Conservation (phyloP, 1,139 yeast species). For the Kodamaea fungicola region DNA sequence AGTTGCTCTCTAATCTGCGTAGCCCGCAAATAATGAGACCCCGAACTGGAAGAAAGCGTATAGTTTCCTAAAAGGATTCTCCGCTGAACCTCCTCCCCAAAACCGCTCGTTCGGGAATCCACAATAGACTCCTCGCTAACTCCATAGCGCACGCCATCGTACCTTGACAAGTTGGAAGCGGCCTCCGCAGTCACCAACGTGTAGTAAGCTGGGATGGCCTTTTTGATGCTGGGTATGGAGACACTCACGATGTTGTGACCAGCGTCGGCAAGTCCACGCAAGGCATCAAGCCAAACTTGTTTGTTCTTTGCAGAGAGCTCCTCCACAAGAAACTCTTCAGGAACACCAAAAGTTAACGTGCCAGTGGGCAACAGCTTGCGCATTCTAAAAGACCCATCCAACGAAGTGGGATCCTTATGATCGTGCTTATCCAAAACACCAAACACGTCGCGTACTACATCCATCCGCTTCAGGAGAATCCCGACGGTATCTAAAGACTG, state of each 20-base stretch:
- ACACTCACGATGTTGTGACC: slow-evolving; percentile 62
- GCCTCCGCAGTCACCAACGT: slow-evolving; percentile 93
- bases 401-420: slow-evolving; percentile 74
- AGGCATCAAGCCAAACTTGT: slow-evolving; percentile 42
- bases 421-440: slow-evolving; percentile 58
- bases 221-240: slow-evolving; percentile 64
- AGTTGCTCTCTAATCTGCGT: slow-evolving; percentile 60
- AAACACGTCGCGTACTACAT: slow-evolving; percentile 47
- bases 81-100: slow-evolving; percentile 81
- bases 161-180: slow-evolving; percentile 83
- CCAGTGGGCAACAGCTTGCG: not conserved
- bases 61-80: slow-evolving; percentile 84
- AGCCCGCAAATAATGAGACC: slow-evolving; percentile 81
- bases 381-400: slow-evolving; percentile 38
- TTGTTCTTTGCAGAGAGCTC: slow-evolving; percentile 51
- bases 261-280: slow-evolving; percentile 37
- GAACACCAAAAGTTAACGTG: slow-evolving; percentile 56
- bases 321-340: slow-evolving; percentile 58
- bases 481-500: slow-evolving; percentile 96
- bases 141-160: slow-evolving; percentile 89
- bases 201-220: slow-evolving; percentile 79
- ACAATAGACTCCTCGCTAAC: slow-evolving; percentile 39
- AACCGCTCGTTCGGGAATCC: slow-evolving; percentile 58
- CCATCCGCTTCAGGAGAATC: slow-evolving; percentile 53
- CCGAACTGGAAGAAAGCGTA: slow-evolving; percentile 70